phyloP scores from a whole-genome alignment of 163 green algal species.

The Scenedesmus sp. region DNA sequence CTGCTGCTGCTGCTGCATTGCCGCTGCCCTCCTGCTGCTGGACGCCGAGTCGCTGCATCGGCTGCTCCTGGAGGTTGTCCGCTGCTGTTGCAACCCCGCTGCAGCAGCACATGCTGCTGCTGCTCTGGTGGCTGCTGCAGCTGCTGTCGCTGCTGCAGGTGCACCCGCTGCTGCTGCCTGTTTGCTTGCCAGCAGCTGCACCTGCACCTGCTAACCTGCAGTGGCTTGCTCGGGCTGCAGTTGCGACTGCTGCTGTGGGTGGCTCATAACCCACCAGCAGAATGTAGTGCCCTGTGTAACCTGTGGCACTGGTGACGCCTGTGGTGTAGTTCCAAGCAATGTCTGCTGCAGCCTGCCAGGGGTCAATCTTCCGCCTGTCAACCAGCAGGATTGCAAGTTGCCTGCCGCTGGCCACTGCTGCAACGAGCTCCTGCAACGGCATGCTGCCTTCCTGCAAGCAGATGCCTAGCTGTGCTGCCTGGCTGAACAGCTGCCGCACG shows the following conservation, averaged over 20 bases:
- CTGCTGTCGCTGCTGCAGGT: slow-evolving; percentile 29
- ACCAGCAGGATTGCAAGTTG: slow-evolving; percentile 75
- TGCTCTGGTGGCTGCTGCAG: not conserved
- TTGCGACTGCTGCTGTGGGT: slow-evolving; percentile 49
- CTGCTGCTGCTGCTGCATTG: not conserved
- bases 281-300: slow-evolving; percentile 87
- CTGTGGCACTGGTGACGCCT: slow-evolving; percentile 38
- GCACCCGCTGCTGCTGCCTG: not conserved
- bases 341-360: slow-evolving; percentile 60
- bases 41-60: not conserved
- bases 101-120: slow-evolving; percentile 2
- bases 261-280: slow-evolving; percentile 84
- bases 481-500: slow-evolving; percentile 83
- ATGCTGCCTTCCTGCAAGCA: slow-evolving; percentile 72
- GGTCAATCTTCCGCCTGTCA: slow-evolving; percentile 76
- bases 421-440: slow-evolving; percentile 65
- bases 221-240: not conserved
- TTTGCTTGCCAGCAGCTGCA: not conserved
- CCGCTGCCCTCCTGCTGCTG: not conserved
- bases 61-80: slow-evolving; percentile 6
- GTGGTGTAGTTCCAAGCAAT: slow-evolving; percentile 47
- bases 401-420: slow-evolving; percentile 45
- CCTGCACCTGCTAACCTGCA: not conserved
- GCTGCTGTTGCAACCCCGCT: not conserved
- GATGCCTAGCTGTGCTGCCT: slow-evolving; percentile 69